phyloP scores from a whole-genome alignment of 139 green algal species.

The Auxenochlorella pyrenoidosa region DNA sequence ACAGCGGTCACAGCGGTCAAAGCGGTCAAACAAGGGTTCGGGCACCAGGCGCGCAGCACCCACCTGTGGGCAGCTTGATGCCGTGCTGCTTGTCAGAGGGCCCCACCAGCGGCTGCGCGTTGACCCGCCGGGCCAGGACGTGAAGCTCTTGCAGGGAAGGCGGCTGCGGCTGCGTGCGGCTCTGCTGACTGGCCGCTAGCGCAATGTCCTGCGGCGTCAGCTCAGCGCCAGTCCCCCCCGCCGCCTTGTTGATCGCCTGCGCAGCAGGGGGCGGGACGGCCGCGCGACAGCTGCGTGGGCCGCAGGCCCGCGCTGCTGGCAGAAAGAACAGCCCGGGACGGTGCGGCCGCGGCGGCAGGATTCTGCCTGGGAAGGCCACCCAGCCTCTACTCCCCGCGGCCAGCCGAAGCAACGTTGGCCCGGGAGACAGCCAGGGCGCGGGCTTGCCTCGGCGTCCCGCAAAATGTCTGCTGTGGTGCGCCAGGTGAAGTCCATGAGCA shows the following conservation, averaged over 20 bases:
- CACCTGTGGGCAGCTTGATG: conserved; percentile 31
- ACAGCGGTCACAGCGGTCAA: not conserved
- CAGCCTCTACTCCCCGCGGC: too few species aligned
- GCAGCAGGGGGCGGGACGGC: not conserved
- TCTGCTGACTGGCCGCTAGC: conserved; percentile 1
- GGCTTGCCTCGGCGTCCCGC: conserved; percentile 71
- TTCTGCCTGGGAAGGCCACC: too few species aligned
- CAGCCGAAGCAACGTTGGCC: too few species aligned
- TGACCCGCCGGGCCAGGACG: not conserved
- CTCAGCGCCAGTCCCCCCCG: conserved; percentile 1
- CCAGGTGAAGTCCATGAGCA: conserved; percentile 88
- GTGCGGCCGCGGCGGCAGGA: too few species aligned
- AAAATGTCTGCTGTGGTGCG: conserved; percentile 78
- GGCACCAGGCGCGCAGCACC: not conserved
- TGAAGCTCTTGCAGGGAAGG: conserved; percentile 11
- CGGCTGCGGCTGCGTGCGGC: not conserved
- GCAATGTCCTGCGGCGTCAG: conserved; percentile 26
- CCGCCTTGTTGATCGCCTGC: conserved; percentile 24
- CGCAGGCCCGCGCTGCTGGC: not conserved
- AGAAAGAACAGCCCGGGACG: not conserved
- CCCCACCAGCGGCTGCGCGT: conserved; percentile 14
- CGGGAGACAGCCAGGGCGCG: not conserved
- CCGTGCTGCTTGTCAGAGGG: conserved; percentile 25
- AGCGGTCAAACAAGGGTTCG: not conserved
- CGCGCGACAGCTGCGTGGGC: not conserved